Evolutionary conservation across 169 alveolate species (phyloP), one percentile per base, ranked within the genome.

Genomic region (Plasmodium knowlesi): DNA sequence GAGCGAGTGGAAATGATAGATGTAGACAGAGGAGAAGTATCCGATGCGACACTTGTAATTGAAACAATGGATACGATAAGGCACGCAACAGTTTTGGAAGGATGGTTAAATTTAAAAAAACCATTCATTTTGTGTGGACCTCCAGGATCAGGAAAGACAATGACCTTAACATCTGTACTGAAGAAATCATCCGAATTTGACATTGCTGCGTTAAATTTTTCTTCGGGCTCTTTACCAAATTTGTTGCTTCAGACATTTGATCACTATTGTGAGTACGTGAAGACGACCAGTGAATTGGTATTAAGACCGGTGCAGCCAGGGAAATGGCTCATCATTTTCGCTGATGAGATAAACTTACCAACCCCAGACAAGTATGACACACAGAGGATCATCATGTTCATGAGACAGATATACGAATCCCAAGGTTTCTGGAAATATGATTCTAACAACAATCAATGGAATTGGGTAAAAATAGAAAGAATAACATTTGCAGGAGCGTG

Each of bases 121-220:
- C 99, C 99, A n/a, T 98, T 98, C 95, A 96, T 98, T 93, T 97
- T 98, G 81, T 98, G 99, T 95, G 99, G 99, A 12, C 99, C 99
- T 3, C 99, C 99, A 1, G 99, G 99, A 43, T 98, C 99, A 54
- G 99, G 99, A 53, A 98, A 98, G 96, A 98, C 99, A 5, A 98
- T 99, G 99, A 99, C 99, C 32, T 95, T 98, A 88, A 98, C 98
- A 98, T 98, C 99, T 10, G 99, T 99, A 30, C 92, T 98, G 88
- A 98, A 98, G 86, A 97, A 97, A 73, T 97, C 98, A 70, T 95
- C 99, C 12, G 99, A 98, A 92, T 97, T 98, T 78, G 99, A 98
- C 93, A 98, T 99, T 96, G 99, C 99, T 37, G 98, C 98, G 93
- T 97, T 99, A 92, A 99, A 99, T 97, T 99, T 98, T 95, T 98